Percentiles rank a stretch among this genome's conserved stretches.
Conservation (phyloP, 257 asterid species). For the Salvia hispanica region DNA sequence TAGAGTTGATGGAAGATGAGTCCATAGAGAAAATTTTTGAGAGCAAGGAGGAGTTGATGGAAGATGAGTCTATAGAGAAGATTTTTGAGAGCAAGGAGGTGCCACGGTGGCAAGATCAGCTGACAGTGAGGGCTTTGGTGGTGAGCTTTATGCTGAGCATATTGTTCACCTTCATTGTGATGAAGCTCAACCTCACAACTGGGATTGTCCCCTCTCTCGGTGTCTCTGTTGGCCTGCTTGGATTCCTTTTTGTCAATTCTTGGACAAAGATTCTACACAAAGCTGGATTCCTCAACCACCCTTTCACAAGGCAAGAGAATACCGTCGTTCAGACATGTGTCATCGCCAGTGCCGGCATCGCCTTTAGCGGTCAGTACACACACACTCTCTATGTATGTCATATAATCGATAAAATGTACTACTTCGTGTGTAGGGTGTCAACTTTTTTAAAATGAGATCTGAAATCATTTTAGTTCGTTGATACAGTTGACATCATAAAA, state of each 20-base stretch:
- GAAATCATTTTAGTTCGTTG: no score
- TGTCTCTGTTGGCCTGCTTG: conserved; percentile 88
- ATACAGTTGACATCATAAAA: no score
- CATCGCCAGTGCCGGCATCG: conserved; percentile 24
- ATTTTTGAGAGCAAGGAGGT: conserved; percentile 69
- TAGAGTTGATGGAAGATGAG: no score
- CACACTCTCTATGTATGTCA: no score
- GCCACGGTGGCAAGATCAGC: conserved; percentile 80
- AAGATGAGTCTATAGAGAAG: conserved; percentile 52
- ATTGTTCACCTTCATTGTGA: conserved; percentile 81
- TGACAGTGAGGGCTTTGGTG: conserved; percentile 71
- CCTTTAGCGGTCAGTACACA: conserved; percentile 16
- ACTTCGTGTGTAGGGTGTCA: no score
- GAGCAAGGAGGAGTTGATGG: conserved; percentile 26
- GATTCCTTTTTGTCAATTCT: conserved; percentile 80
- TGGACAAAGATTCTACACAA: conserved; percentile 73
- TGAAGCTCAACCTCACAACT: conserved; percentile 87
- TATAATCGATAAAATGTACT: no score
- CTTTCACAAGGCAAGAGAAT: conserved; percentile 86
- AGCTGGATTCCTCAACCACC: conserved; percentile 31
- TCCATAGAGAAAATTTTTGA: no score
- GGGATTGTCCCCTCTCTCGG: conserved; percentile 88
- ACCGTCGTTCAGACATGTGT: conserved; percentile 47
- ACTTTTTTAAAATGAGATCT: no score
- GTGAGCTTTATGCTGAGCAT: conserved; percentile 65